These are phyloP conservation scores for Primulina eburnea DNA, from an alignment of 257 asterid species.

Conservation along the genomic window DNA sequence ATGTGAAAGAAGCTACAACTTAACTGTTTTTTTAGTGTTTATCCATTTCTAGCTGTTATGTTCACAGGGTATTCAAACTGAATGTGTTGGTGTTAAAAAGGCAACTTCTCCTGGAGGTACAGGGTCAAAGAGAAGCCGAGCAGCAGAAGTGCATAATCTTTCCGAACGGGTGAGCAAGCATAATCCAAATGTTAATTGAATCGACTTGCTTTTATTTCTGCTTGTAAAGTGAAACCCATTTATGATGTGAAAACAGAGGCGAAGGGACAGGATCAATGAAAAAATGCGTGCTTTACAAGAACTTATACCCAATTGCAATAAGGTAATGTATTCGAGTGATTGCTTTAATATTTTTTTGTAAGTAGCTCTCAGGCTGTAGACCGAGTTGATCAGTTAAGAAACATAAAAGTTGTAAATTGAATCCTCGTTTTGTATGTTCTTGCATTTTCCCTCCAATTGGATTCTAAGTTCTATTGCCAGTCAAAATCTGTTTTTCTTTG, in stretches of 20 bases:
- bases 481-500: background rate
- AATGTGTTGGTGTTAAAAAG: conserved; percentile 55
- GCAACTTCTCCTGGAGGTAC: conserved; percentile 40
- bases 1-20: background rate
- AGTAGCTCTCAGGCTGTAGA: background rate
- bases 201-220: conserved; percentile 11
- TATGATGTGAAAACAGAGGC: conserved; percentile 53
- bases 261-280: conserved; percentile 91
- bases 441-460: background rate
- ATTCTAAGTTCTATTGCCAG: background rate
- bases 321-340: conserved; percentile 45
- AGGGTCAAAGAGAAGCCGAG: conserved; percentile 87
- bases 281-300: conserved; percentile 98
- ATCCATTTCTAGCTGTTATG: conserved; percentile 13
- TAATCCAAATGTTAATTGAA: background rate
- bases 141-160: conserved; percentile 96
- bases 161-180: conserved; percentile 84
- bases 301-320: conserved; percentile 95
- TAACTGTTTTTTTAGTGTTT: background rate
- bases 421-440: background rate
- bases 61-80: conserved; percentile 74
- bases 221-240: conserved; percentile 21
- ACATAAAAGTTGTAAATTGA: conserved; percentile 4
- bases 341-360: conserved; percentile 4
- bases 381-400: background rate